Evolutionary conservation across 805 yeast genomes (phyloP), one percentile per base, ranked within the genome.

Genomic region (Nakazawaea ishiwadae): DNA sequence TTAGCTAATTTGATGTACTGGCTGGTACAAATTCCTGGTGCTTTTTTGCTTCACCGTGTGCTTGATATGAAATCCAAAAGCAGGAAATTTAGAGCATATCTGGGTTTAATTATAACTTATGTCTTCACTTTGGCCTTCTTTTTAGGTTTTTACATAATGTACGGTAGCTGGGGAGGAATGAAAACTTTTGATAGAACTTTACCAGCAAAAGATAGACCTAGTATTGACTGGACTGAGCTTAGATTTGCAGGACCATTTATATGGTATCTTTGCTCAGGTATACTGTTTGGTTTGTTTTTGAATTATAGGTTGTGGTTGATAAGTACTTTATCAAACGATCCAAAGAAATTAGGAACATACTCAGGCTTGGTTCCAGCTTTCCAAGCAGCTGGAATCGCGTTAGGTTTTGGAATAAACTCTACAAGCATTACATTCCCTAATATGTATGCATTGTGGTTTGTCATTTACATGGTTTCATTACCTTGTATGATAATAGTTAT

Each of bases 1-100:
- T 47, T 48, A 19, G 40, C 42, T 26, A 46, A 48, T 20, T 37
- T 47, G 46, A 17, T 41, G 20, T 48, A 46, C 32, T 48, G 51
- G 51, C 23, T 47, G 5, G 34, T 48, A 10, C 51, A 48, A 37
- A 26, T 46, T 16, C 38, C 46, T 15, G 48, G 47, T 7, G 43
- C 47, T 12, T 48, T 43, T 30, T 36, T 45, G 8, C 29, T 47
- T 17, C 36, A 45, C 7, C 18, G 28, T 2, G 21, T 48, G 4
- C 28, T 44, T 12, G 51, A 48, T 40, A 35, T 31, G 27, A 30
- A 31, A 14, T 23, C 21, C n/a, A 41, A 28, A 11, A 21, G 29
- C 19, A 46, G 50, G 39, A 44, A 35, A 28, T 11, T 38, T 3
- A 46, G 51, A 40, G 51, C 47, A 12, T 34, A 44, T 17, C 15